phyloP scores from a whole-genome alignment of 176 grass and related monocot genomes.

The Paspalum vaginatum region DNA sequence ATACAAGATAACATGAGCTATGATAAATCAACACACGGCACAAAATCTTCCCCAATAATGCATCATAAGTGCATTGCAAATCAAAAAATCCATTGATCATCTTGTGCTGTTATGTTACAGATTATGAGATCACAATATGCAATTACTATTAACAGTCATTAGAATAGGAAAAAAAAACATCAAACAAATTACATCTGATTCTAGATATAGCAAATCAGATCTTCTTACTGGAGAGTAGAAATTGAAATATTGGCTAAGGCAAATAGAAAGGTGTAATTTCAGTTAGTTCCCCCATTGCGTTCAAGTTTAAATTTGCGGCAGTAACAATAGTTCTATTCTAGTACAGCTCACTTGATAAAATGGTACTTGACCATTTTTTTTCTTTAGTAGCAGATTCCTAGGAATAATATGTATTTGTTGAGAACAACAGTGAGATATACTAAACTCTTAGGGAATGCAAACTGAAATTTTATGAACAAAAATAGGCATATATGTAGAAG shows the following conservation, averaged over 20 bases:
- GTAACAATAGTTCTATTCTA: constrained; percentile 1
- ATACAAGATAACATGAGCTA: constrained; percentile 49
- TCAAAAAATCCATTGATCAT: background rate
- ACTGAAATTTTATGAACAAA: background rate
- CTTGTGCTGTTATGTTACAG: constrained; percentile 1
- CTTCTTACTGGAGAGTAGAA: background rate
- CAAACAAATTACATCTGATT: background rate
- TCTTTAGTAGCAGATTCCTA: constrained; percentile 6
- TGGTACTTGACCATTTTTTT: background rate
- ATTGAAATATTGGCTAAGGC: background rate
- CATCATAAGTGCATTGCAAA: constrained; percentile 10
- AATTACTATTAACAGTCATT: constrained; percentile 12
- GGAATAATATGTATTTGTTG: background rate
- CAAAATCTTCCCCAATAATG: constrained; percentile 18
- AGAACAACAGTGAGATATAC: background rate
- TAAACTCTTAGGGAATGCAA: background rate
- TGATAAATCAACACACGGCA: constrained; percentile 30
- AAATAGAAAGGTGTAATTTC: background rate
- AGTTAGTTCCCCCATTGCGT: background rate
- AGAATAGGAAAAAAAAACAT: background rate
- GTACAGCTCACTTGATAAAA: constrained; percentile 7
- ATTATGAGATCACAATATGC: constrained; percentile 4
- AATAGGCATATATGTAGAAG: background rate
- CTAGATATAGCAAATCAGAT: background rate
- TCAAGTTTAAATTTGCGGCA: background rate